phyloP scores from a whole-genome alignment of 202 grass and related monocot genomes.

The Thinopyrum obtusiflorum region DNA sequence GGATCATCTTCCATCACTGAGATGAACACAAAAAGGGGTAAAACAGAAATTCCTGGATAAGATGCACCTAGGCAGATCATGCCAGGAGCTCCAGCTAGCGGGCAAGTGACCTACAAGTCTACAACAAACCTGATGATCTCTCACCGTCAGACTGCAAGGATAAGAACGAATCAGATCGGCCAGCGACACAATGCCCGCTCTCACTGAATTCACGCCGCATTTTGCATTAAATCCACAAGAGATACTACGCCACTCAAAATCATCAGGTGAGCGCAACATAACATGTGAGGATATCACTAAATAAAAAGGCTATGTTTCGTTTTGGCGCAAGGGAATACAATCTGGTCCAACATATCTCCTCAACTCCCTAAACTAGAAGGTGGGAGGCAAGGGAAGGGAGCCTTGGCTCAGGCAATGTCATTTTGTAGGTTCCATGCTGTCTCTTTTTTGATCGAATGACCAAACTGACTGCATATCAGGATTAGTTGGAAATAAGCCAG shows the following conservation, averaged over 20 bases:
- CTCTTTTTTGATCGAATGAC: constrained; percentile 74
- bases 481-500: constrained; percentile 61
- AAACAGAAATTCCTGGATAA: not conserved
- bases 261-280: constrained; percentile 14
- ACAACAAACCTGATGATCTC: not conserved
- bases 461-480: constrained; percentile 69
- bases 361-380: constrained; percentile 23
- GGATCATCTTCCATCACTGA: not conserved
- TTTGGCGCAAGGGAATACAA: constrained; percentile 37
- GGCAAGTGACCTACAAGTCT: not conserved
- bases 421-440: constrained; percentile 44
- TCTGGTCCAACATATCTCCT: constrained; percentile 27
- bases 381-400: constrained; percentile 36
- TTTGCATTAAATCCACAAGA: constrained; percentile 6
- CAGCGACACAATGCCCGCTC: not conserved
- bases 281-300: not conserved
- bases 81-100: not conserved
- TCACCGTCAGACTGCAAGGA: not conserved
- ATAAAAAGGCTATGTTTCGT: constrained; percentile 27
- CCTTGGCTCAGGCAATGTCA: constrained; percentile 21
- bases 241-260: constrained; percentile 6
- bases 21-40: not conserved
- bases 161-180: not conserved
- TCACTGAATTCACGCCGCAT: not conserved
- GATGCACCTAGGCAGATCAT: not conserved